phyloP scores from a whole-genome alignment of 2,329 filamentous ascomycete genomes.

The Paraphaeosphaeria minitans region DNA sequence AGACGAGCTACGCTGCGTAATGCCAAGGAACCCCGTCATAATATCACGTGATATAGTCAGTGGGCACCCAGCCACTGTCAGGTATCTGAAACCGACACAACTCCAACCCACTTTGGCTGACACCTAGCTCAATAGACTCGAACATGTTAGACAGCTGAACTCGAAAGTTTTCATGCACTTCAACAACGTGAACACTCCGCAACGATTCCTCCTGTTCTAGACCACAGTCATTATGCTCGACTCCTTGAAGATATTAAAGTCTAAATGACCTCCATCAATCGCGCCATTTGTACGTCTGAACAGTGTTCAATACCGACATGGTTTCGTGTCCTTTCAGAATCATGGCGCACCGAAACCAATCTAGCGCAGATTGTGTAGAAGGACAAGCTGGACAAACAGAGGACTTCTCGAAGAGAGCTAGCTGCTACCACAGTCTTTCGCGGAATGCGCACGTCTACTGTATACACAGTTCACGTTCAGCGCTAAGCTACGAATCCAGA shows the following conservation, averaged over 20 bases:
- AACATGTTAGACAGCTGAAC: too few species aligned
- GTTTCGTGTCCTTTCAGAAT: not conserved
- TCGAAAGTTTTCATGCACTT: too few species aligned
- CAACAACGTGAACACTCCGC: too few species aligned
- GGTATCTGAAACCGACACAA: too few species aligned
- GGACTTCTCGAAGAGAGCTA: not conserved
- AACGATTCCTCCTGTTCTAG: too few species aligned
- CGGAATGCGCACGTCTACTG: not conserved
- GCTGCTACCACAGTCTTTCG: not conserved
- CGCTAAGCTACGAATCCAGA: not conserved
- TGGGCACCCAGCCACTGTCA: too few species aligned
- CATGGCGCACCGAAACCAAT: not conserved
- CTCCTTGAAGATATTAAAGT: too few species aligned
- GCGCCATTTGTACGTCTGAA: not conserved
- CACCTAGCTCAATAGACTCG: not conserved
- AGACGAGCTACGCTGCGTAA: conserved; percentile 15
- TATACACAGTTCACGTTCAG: not conserved
- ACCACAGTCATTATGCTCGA: too few species aligned
- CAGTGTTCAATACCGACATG: not conserved
- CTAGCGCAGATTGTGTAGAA: not conserved
- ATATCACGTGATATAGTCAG: conserved; percentile 8
- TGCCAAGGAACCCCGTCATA: conserved; percentile 14
- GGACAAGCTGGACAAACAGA: not conserved
- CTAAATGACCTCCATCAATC: too few species aligned
- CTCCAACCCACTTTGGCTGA: not conserved